Evolutionary conservation across 345 rosid species (phyloP), one percentile per base, ranked within the genome.

Genomic region (Corchorus olitorius): DNA sequence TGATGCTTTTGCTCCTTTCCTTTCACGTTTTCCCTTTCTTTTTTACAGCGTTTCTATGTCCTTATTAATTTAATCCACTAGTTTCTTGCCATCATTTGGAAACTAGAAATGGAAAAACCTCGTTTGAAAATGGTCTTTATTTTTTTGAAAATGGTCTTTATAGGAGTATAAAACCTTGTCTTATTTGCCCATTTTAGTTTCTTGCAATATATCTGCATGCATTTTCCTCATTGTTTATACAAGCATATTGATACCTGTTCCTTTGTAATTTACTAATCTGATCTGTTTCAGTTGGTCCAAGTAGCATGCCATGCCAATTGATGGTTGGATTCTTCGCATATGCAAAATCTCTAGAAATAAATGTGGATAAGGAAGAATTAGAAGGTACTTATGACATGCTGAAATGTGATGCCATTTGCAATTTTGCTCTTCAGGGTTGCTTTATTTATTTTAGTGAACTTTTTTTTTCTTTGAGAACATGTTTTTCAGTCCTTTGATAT

Each of bases 321-420:
- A 95, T 95, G 99, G 87, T 90, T 3, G 98, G 99, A 13, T 93
- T 95, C 86, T 92, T 86, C 12, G 99, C 97, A 39, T 92, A 81
- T 64, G 99, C 99, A 62, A 93, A 89, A 78, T 89, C 97, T 11
- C 78, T 84, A 14, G 96, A 93, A 69, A 90, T 95, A 79, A 84
- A 85, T 77, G 94, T 95, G 65, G 94, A 93, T 84, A 93, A 95
- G 78, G 86, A 80, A 43, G 99, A 95, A 84, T 79, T 95, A 78
- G 98, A 95, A 89, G 99, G 97, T 91, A 86, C 19, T 71, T 55
- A 22, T 27, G 73, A 81, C 66, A 56, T 70, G 19, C 69, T 10
- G 10, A 58, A 17, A 43, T 54, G 15, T 55, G 46, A 20, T 56
- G 14, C 20, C 48, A 15, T 60, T 74, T 70, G n/a, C n/a, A n/a